Base-by-base conservation (phyloP, 2,329 filamentous ascomycete genomes). In the Aquanectria penicillioides region DNA sequence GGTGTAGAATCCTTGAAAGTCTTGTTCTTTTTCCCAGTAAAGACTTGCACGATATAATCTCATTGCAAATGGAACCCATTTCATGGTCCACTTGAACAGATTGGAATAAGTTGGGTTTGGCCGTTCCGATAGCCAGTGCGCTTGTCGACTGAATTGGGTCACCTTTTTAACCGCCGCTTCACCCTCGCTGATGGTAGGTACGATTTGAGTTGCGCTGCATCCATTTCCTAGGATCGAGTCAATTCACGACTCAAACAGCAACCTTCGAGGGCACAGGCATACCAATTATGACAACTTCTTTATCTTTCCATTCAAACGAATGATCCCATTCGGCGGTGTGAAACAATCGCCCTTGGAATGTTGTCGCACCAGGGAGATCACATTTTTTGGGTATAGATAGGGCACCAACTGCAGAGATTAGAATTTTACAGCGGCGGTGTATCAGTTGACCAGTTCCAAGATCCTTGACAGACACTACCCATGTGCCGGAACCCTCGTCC, bases 71-170 rank as follows among this genome's bases (percentile, higher is more conserved):
- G 70, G 70, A 49, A 66, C 31, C 60, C 59, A 70, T 57, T 33
- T 68, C 68, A 63, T 72, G 2, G 23, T 48, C 65, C 43, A 67
- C 25, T 54, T 72, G 57, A 67, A 73, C 20, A 47, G 33, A 34
- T 23, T 2, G 0, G 70, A 68, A 36, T 71, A 70, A 4, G 36
- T 41, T 2, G 65, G 59, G 10, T 72, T 71, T 7, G 58, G 61
- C 1, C 66, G 64, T 10, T 70, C 62, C 0, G 61, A 29, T 0
- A 84, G 71, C 71, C 79, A 84, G 57, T 84, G 82, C 5, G 81
- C 71, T 68, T 83, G 81, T 8, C 80, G 77, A n/a, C 72, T 76
- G 61, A 84, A 83, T 44, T 84, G 81, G 0, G 75, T 78, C 18
- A 82, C 69, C 20, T 73, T 75, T 17, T 70, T 74, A 9, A 74